Conservation (phyloP, 2,329 filamentous ascomycete genomes). For the Fusarium cyanostomum region DNA sequence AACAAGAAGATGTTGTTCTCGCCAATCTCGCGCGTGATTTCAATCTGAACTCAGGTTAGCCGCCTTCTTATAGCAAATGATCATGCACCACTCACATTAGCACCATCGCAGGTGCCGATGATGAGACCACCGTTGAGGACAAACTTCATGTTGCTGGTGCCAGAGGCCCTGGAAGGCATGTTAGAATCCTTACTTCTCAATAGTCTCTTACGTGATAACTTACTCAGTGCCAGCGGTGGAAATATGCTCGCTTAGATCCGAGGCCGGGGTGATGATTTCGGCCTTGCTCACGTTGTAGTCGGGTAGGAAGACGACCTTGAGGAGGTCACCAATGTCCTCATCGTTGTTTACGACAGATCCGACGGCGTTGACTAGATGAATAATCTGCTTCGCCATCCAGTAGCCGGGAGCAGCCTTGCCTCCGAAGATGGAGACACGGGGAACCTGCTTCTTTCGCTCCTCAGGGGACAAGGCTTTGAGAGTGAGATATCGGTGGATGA, state of each 20-base stretch:
- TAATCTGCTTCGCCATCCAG: conserved; percentile 99
- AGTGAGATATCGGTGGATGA: conserved; percentile 91
- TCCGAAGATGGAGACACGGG: conserved; percentile 94
- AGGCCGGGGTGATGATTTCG: conserved; percentile 93
- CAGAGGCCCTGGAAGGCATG: conserved; percentile 63
- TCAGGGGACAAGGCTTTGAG: conserved; percentile 87
- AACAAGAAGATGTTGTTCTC: conserved; percentile 99
- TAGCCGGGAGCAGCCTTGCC: conserved; percentile 98
- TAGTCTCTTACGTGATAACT: conserved; percentile 41
- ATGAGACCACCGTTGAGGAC: conserved; percentile 96
- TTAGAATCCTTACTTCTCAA: conserved; percentile 5
- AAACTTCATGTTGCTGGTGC: conserved; percentile 99
- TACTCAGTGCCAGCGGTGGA: conserved; percentile 95
- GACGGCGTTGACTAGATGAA: conserved; percentile 94
- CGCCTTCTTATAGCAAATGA: background rate
- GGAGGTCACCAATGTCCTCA: conserved; percentile 86
- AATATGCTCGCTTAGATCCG: conserved; percentile 97
- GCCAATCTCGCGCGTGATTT: conserved; percentile 96
- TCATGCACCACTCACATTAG: conserved; percentile 74
- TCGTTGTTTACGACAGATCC: conserved; percentile 92
- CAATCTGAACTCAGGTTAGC: conserved; percentile 65
- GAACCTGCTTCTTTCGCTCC: conserved; percentile 85
- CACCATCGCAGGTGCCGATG: conserved; percentile 97
- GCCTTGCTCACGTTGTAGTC: conserved; percentile 99
- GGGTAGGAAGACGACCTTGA: conserved; percentile 97